Conservation (phyloP, 352 stramenopile genomes). For the Phytophthora cactorum region DNA sequence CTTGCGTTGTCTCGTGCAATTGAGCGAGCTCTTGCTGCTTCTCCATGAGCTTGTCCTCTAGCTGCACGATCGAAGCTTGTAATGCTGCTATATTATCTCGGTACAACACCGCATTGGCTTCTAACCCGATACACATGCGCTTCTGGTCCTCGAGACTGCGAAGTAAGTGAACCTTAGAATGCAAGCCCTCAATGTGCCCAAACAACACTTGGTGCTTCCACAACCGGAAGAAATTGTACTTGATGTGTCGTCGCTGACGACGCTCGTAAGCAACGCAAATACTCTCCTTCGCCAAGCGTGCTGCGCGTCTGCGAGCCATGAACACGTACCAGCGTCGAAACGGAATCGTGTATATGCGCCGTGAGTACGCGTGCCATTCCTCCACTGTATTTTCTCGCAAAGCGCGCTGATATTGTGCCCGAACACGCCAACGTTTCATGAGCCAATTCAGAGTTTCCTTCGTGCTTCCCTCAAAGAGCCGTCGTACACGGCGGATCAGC, state of each 20-base stretch:
- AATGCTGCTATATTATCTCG: slow-evolving; percentile 68
- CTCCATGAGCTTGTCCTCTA: slow-evolving; percentile 61
- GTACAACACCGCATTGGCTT: slow-evolving; percentile 63
- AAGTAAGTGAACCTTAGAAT: slow-evolving; percentile 70
- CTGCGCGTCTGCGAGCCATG: slow-evolving; percentile 40
- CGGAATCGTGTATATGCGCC: slow-evolving; percentile 73
- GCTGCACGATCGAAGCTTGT: slow-evolving; percentile 55
- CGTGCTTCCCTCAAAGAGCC: slow-evolving; percentile 69
- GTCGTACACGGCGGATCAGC: slow-evolving; percentile 62
- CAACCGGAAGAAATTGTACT: slow-evolving; percentile 83
- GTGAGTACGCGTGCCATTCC: slow-evolving; percentile 65
- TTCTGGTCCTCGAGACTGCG: slow-evolving; percentile 82
- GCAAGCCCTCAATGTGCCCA: slow-evolving; percentile 68
- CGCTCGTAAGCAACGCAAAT: slow-evolving; percentile 78
- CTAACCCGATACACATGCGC: slow-evolving; percentile 67
- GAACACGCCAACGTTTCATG: slow-evolving; percentile 56
- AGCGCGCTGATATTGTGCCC: slow-evolving; percentile 60
- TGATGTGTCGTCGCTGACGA: slow-evolving; percentile 59
- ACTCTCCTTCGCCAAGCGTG: slow-evolving; percentile 57
- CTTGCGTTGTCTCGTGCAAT: slow-evolving; percentile 66
- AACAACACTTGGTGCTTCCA: slow-evolving; percentile 86
- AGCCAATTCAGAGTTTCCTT: slow-evolving; percentile 47
- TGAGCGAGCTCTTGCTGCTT: slow-evolving; percentile 74
- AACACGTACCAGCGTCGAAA: slow-evolving; percentile 77
- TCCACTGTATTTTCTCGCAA: slow-evolving; percentile 59